phyloP scores from a whole-genome alignment of 2,329 filamentous ascomycete species.

The Fusarium pseudonygamai region DNA sequence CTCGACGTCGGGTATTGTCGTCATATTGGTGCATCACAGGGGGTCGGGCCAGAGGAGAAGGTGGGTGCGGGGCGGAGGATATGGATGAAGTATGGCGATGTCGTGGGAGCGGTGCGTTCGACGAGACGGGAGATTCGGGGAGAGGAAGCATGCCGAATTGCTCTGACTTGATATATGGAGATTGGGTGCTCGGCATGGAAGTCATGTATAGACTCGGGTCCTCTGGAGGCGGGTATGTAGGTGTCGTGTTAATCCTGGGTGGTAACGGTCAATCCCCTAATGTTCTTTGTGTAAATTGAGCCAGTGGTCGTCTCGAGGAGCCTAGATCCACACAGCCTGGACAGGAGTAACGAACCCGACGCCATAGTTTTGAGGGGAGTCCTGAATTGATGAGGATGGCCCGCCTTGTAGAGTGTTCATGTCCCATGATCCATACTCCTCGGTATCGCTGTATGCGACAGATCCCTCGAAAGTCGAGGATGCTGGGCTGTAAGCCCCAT shows the following conservation, averaged over 20 bases:
- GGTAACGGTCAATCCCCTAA: conserved; percentile 64
- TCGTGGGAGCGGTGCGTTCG: conserved; percentile 48
- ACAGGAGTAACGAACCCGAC: conserved; percentile 71
- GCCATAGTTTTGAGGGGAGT: conserved; percentile 54
- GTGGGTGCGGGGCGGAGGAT: conserved; percentile 49
- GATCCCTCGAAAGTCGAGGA: conserved; percentile 72
- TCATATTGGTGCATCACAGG: conserved; percentile 45
- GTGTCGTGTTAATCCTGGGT: conserved; percentile 61
- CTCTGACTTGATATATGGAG: conserved; percentile 57
- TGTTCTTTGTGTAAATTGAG: conserved; percentile 51
- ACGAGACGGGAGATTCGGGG: conserved; percentile 56
- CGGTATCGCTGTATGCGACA: conserved; percentile 69
- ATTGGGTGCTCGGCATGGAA: conserved; percentile 52
- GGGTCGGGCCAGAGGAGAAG: conserved; percentile 48
- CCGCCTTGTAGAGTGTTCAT: conserved; percentile 54
- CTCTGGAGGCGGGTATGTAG: conserved; percentile 56
- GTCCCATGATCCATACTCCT: conserved; percentile 64
- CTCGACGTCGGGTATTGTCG: conserved; percentile 50
- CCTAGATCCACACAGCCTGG: conserved; percentile 70
- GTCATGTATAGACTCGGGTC: conserved; percentile 51
- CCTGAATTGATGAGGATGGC: conserved; percentile 59
- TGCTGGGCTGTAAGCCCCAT: conserved; percentile 67
- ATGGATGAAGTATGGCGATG: conserved; percentile 52
- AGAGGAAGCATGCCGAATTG: conserved; percentile 56
- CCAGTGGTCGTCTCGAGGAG: conserved; percentile 51